Evolutionary conservation across 2,329 filamentous ascomycete species (phyloP), one percentile per base, ranked within the genome.

Genomic region (Ceratocystis huliohia): DNA sequence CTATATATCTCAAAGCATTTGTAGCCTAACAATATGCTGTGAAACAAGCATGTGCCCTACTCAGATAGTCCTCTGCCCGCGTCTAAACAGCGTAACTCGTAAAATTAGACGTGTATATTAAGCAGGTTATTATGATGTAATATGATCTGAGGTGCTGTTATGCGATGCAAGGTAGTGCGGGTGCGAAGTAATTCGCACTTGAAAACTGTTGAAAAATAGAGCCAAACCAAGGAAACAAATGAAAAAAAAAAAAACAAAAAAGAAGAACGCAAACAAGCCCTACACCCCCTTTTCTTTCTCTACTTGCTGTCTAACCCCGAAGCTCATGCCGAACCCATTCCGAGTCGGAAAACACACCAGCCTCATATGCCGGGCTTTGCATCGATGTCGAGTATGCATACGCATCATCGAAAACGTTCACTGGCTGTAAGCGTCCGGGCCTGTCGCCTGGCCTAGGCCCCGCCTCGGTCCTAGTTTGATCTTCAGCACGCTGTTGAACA

Each of bases 301-400:
- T 17, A 20, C 37, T 8, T 22, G 8, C 15, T 20, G 2, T 46
- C 30, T 44, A 63, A 22, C 61, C 46, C 61, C n/a, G 37, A 8
- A 8, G 41, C 44, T 57, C n/a, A 25, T 62, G 33, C 22, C 22
- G 28, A n/a, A 63, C 46, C 64, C 66, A 46, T 57, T 64, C 53
- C 10, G 64, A 25, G 6, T 63, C 37, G 28, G 68, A 65, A 63
- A 63, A 68, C 46, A 45, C 59, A 63, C 66, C 63, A 8, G 28
- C 56, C 4, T 69, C 64, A 33, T 66, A 63, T n/a, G 50, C 57
- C 33, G 68, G 68, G 46, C 66, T 69, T 17, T 67, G 59, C 25
- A 69, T 17, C 56, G 64, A 68, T 20, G 63, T 68, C n/a, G 66
- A 66, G 62, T 64, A 67, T 13, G 33, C 66, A 41, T 45, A 56